A percentile compares a stretch with the other conserved stretches of the same genome.
These are phyloP conservation scores for Malus hybrid DNA, from an alignment of 331 rosid species.

Conservation along the genomic window DNA sequence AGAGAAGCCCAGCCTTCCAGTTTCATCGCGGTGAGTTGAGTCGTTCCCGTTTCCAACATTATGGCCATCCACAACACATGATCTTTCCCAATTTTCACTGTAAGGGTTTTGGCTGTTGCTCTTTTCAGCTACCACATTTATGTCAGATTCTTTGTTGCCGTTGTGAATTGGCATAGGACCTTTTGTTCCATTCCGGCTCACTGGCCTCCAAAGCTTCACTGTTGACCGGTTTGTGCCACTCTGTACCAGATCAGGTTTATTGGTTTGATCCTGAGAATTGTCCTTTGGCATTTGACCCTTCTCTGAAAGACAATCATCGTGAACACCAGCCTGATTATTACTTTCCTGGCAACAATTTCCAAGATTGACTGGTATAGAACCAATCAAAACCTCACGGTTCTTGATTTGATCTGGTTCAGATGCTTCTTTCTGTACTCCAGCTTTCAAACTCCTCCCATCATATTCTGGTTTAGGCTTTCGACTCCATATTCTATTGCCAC, in stretches of 20 bases:
- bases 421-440: conserved; percentile 29
- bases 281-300: conserved; percentile 30
- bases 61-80: conserved; percentile 19
- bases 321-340: conserved; percentile 20
- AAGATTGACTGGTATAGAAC: conserved; percentile 66
- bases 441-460: conserved; percentile 30
- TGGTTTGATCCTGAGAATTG: conserved; percentile 35
- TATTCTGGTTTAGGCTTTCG: conserved; percentile 49
- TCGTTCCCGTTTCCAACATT: conserved; percentile 14
- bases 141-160: conserved; percentile 26
- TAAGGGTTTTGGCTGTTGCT: conserved; percentile 20
- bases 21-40: conserved; percentile 16
- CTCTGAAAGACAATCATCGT: conserved; percentile 26
- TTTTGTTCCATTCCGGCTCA: conserved; percentile 33
- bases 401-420: conserved; percentile 27
- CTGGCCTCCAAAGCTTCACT: conserved; percentile 51
- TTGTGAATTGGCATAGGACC: conserved; percentile 32
- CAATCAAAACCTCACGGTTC: conserved; percentile 61
- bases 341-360: conserved; percentile 45
- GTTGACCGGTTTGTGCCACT: conserved; percentile 29
- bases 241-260: conserved; percentile 29
- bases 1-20: conserved; percentile 20
- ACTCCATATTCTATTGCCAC: conserved; percentile 51
- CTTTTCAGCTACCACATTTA: conserved; percentile 20
- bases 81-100: conserved; percentile 24